Evolutionary conservation across 2,329 filamentous ascomycete genomes (phyloP).

Genomic region (Diaporthe citrichinensis): DNA sequence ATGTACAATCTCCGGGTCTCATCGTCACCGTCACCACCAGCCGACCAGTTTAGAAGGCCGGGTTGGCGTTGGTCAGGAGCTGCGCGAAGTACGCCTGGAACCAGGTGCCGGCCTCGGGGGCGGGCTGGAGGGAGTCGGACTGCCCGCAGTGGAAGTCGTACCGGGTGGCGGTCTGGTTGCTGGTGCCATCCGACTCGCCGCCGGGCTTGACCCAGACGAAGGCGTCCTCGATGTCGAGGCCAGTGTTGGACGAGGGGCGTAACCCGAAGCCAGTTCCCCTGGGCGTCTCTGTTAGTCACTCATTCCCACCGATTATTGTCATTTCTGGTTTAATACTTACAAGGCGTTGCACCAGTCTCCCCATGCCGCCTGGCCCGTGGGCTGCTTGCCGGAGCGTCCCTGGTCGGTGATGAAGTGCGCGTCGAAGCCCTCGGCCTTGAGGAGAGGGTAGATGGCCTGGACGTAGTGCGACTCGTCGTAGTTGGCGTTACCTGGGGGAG

Average conservation of each 20-base stretch:
- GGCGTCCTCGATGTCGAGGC: conserved; percentile 71
- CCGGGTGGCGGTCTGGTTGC: conserved; percentile 61
- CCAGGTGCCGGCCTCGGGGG: conserved; percentile 79
- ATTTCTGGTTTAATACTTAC: neutral
- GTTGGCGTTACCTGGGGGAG: conserved; percentile 57
- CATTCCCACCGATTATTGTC: neutral
- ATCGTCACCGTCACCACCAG: neutral
- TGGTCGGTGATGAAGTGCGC: conserved; percentile 65
- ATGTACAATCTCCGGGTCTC: conserved; percentile 26
- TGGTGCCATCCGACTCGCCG: conserved; percentile 68
- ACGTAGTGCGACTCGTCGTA: conserved; percentile 72
- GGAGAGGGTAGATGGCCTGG: conserved; percentile 74
- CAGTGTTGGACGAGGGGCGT: conserved; percentile 75
- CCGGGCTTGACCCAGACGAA: conserved; percentile 82
- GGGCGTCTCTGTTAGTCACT: neutral
- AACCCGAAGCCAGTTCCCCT: conserved; percentile 74
- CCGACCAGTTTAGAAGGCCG: conserved; percentile 57
- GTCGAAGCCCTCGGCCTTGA: conserved; percentile 62
- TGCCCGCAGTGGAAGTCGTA: conserved; percentile 69
- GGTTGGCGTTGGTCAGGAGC: conserved; percentile 69
- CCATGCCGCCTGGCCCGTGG: conserved; percentile 72
- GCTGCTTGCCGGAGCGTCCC: conserved; percentile 70
- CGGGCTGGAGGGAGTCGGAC: conserved; percentile 69
- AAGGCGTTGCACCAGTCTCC: conserved; percentile 77
- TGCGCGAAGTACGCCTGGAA: conserved; percentile 74